Evolutionary conservation across 108 stramenopile genomes (phyloP), one percentile per base, ranked within the genome.

Genomic region (Nitzschia sp.): DNA sequence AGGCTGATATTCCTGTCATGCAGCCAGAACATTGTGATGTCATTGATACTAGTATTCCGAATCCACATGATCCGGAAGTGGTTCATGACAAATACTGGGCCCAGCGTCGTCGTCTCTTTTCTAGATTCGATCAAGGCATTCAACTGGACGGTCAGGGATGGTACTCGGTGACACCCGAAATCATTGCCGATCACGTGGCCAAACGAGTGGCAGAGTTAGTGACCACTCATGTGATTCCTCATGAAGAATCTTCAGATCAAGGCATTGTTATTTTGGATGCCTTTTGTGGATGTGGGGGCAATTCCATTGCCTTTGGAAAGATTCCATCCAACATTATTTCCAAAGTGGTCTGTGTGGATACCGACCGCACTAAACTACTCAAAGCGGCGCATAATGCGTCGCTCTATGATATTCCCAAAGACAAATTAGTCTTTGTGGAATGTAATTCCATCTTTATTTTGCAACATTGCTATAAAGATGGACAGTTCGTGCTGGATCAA

Each of bases 141-240:
- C 78, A 77, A 61, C 74, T 99, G 36, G 98, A 99, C 85, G 65
- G 75, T 5, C 96, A 99, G 79, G 92, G 95, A 15, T 99, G 98
- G 98, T 99, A 87, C 74, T 97, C 96, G 1, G 96, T 98, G 3
- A 99, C 98, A 1, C 97, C 96, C 1, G 98, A 99, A 80, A 74
- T 80, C 4, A 97, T 98, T 63, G 96, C 96, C 25, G 80, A 87
- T 64, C 94, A 98, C 54, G 88, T 97, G 18, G 96, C 94, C 21
- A 32, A 64, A 2, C 75, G 75, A n/a, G 71, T 81, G 2, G 76
- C 78, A 35, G 78, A 83, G 28, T 66, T 92, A 38, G 71, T 70
- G n/a, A 83, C 75, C 29, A 82, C 30, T 8, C 30, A 36, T 48
- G 58, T 47, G 25, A 62, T 62, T 42, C 61, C 61, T 1, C 42